Evolutionary conservation across 202 grass and related monocot species (phyloP).

Genomic region (Hordeum pubiflorum): DNA sequence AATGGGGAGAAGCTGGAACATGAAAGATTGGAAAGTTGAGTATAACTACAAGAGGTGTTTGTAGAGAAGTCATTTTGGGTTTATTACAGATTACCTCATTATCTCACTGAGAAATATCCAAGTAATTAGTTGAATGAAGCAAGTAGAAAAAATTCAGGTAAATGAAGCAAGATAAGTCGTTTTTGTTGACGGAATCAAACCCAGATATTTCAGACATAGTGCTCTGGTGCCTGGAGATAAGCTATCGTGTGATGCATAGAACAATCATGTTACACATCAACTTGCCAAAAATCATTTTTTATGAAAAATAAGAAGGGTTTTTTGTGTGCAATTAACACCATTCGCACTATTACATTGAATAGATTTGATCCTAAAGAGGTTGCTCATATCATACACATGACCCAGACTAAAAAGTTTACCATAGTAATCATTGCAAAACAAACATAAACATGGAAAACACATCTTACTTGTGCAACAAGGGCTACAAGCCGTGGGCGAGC

Average conservation of each 20-base stretch:
- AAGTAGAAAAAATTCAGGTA: not conserved
- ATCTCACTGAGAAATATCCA: conserved; percentile 11
- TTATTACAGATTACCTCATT: not conserved
- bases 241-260: not conserved
- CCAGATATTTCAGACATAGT: not conserved
- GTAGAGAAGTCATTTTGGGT: not conserved
- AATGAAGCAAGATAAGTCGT: not conserved
- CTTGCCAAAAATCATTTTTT: not conserved
- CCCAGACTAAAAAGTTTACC: not conserved
- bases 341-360: conserved; percentile 3
- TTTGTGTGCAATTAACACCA: not conserved
- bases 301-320: not conserved
- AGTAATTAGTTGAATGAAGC: conserved; percentile 7
- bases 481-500: conserved; percentile 73
- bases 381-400: not conserved
- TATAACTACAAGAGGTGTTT: not conserved
- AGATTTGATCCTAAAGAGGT: not conserved
- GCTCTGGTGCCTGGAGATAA: not conserved
- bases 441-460: conserved; percentile 7
- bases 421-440: not conserved
- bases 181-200: not conserved
- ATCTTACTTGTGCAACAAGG: conserved; percentile 68
- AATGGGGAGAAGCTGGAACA: not conserved
- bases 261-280: not conserved
- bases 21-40: not conserved